Base-by-base conservation (phyloP, 176 grass and related monocot genomes). In the Miscanthus lutarioriparius region DNA sequence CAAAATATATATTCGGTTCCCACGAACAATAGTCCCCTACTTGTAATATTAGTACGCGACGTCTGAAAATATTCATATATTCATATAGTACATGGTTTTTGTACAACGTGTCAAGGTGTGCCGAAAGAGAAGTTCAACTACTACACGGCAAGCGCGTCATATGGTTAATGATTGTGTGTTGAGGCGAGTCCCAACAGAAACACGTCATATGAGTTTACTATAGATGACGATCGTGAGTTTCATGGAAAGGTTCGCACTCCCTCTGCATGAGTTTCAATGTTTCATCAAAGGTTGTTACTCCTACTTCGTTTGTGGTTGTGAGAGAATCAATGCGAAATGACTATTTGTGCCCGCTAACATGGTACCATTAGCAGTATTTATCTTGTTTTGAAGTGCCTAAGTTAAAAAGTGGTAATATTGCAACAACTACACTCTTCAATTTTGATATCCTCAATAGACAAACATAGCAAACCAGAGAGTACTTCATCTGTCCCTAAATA, bases 121-220 rank as follows among this genome's bases (percentile, higher is more conserved):
- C 4, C 70, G 14, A 15, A 73, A 43, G 70, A 73, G 41, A 73
- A 73, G 7, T 17, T 26, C 70, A 73, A 73, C 23, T 73, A 47
- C 23, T 15, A 73, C 70, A 73, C 70, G 70, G 41, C 70, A 28
- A 15, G 14, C 12, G 22, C 6, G 39, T 58, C 53, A 22, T n/a
- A 58, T n/a, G 53, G 53, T 15, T 72, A 45, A 72, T 45, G 70
- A 45, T 72, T 44, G 70, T 28, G 70, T 73, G 44, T 72, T 47
- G 41, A 73, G 41, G 17, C 23, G 41, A 72, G 40, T 72, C n/a
- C 19, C 70, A 72, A 72, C 39, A 72, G 45, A 72, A 72, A 72
- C 70, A 45, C 40, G 70, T 72, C 40, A 72, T 49, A 48, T 48
- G 45, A 48, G 13, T 48, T 48, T 48, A 15, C 45, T 48, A 15